These are phyloP conservation scores for Solanum pennellii DNA, from an alignment of 257 asterid species.

Conservation along the genomic window DNA sequence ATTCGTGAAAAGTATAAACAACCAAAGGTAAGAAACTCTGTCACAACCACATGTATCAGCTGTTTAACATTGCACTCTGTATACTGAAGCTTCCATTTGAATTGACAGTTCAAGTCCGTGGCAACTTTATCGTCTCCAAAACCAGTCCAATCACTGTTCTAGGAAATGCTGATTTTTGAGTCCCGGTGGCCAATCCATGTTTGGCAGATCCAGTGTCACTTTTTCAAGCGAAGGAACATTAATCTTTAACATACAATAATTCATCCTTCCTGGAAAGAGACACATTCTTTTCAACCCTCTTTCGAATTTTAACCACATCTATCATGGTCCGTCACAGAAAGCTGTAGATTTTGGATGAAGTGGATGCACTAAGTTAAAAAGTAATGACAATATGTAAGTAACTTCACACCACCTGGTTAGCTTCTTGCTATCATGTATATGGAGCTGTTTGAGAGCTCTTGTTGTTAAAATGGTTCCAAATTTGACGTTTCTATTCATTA, in stretches of 20 bases:
- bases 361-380: slow-evolving; percentile 23
- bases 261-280: slow-evolving; percentile 10
- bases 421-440: slow-evolving; percentile 39
- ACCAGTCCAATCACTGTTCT: slow-evolving; percentile 47
- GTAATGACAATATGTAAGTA: slow-evolving; percentile 14
- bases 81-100: not conserved
- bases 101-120: slow-evolving; percentile 74
- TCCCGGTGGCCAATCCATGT: slow-evolving; percentile 6
- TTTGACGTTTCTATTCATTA: not conserved
- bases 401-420: slow-evolving; percentile 31
- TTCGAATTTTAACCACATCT: slow-evolving; percentile 22
- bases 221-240: not conserved
- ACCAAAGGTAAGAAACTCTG: slow-evolving; percentile 41
- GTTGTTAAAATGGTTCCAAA: slow-evolving; percentile 1
- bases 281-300: slow-evolving; percentile 46
- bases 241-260: slow-evolving; percentile 1
- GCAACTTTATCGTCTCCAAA: slow-evolving; percentile 41
- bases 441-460: not conserved
- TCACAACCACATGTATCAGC: not conserved
- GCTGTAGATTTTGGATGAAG: slow-evolving; percentile 16
- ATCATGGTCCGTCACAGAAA: slow-evolving; percentile 14
- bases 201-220: not conserved
- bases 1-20: slow-evolving; percentile 82
- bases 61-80: not conserved
- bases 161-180: slow-evolving; percentile 13